Evolutionary conservation across 306 rosid genomes (phyloP), one percentile per base, ranked within the genome.

Genomic region (Gleditsia sinensis): DNA sequence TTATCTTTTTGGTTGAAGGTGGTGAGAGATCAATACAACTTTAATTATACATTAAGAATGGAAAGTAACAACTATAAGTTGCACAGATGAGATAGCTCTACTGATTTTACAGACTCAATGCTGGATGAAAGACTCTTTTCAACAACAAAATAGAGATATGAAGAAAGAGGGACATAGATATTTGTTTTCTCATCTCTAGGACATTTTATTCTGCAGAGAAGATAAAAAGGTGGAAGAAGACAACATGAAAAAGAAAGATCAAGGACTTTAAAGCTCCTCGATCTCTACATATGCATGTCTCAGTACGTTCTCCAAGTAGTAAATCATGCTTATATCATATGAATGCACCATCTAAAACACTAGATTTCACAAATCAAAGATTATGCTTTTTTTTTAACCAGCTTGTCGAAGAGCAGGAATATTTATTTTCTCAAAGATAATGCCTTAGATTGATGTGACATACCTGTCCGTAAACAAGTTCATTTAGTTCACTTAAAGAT

Each of bases 381-480:
- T 32, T 54, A 42, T 62, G 11, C 33, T 42, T 57, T 34, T 49
- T 48, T 34, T 65, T 42, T 49, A 51, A 67, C 74, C 40, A 48
- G 55, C 76, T 37, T 9, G 46, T 30, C 48, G 45, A 65, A 81
- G 39, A 65, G 83, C 51, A 75, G 67, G 51, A 42, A 17, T 32
- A 56, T 36, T 30, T 55, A 19, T 27, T 28, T 54, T 68, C 24
- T 43, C 30, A 59, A 71, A 60, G 74, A 32, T 36, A 32, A 71
- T 53, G 55, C 21, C 9, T 11, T 19, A 81, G 56, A 80, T 67
- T 54, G 51, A 21, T 51, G 60, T 46, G 28, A 63, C 78, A 62
- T 84, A 94, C 98, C 98, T 94, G 97, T 62, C 96, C 97, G 66
- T 91, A 94, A 66, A 94, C 90, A 88, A 94, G 79, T 85, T 90